Percentiles rank a stretch among this genome's conserved stretches.
phyloP scores from a whole-genome alignment of 495 filamentous ascomycete genomes.

The Cercophora samala region DNA sequence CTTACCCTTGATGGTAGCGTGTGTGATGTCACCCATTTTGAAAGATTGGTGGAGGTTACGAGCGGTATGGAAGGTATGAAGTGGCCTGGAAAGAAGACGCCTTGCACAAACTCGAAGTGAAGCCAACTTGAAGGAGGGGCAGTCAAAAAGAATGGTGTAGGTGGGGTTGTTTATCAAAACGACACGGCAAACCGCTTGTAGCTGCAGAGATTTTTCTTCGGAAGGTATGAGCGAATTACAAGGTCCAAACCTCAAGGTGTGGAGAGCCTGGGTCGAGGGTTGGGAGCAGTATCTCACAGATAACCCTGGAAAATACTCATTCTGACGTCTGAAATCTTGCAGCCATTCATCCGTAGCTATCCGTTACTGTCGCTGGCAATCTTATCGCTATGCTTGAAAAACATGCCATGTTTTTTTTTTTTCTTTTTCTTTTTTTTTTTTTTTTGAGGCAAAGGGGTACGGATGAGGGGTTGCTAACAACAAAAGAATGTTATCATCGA shows the following conservation, averaged over 20 bases:
- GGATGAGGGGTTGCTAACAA: background rate
- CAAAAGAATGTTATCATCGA: background rate
- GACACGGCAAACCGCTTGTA: conserved; percentile 11
- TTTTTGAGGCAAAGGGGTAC: background rate
- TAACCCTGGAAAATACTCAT: background rate
- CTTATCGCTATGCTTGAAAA: background rate
- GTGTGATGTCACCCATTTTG: conserved; percentile 36
- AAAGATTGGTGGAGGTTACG: conserved; percentile 19
- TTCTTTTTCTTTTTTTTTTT: no score
- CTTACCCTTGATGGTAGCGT: conserved; percentile 38
- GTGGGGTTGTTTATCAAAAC: conserved; percentile 18
- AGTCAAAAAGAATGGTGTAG: conserved; percentile 11
- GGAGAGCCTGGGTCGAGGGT: conserved; percentile 16
- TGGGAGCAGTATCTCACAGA: background rate
- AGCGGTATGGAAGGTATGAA: conserved; percentile 10
- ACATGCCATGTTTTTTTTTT: background rate
- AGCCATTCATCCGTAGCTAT: background rate
- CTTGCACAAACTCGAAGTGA: conserved; percentile 16
- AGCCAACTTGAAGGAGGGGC: conserved; percentile 24
- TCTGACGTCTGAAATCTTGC: background rate
- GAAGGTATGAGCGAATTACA: conserved; percentile 30
- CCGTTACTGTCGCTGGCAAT: background rate
- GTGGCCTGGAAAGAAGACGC: conserved; percentile 24
- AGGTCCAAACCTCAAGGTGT: conserved; percentile 19
- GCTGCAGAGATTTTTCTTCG: conserved; percentile 17